Base-by-base conservation (phyloP, 169 alveolate species). In the Eimeria acervulina region DNA sequence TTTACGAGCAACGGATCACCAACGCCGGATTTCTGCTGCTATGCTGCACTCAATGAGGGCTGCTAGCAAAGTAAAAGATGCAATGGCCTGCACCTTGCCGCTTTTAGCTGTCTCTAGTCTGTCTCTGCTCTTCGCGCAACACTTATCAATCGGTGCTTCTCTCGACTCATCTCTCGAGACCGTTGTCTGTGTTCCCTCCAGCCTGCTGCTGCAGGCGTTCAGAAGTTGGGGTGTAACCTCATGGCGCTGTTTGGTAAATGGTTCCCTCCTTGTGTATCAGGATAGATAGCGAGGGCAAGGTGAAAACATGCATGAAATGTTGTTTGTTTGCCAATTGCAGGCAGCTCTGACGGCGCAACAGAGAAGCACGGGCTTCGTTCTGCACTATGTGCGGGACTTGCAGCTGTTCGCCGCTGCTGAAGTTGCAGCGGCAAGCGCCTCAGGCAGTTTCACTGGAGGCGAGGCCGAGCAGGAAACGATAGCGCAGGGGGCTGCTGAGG, bases 401-500 rank as follows among this genome's bases (percentile, higher is more conserved):
- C 93, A 87, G 63, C 93, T 87, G 52, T 87, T 87, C 31, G 93
- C 81, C 26, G 93, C 93, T 21, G 93, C 93, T 36, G 93, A 87
- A 61, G 93, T 44, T 23, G 93, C 93, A 31, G 81, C 93, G 1
- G 93, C 93, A 5, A 61, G 93, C n/a, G 93, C 93, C 12, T 55
- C 93, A 5, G 93, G 93, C 8, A 38, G 93, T 28, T 59, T 87
- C 72, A 36, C 81, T 4, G 93, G 33, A 33, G 93, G 52, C n/a
- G n/a, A n/a, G 78, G 83, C 55, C 7, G 93, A 55, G 80, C 83
- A 87, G 61, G 93, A 87, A 28, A 40, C 61, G 93, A 10, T 61
- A 10, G 74, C 83, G 13, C 59, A 38, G 28, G 93, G 93, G 44
- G 83, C 81, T 1, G 26, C 66, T 19, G 83, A 87, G 23, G 93